Percentiles rank a stretch among this genome's conserved stretches.
Evolutionary conservation across 1,139 yeast species (phyloP).

Genomic region (Sugiyamaella castrensis): DNA sequence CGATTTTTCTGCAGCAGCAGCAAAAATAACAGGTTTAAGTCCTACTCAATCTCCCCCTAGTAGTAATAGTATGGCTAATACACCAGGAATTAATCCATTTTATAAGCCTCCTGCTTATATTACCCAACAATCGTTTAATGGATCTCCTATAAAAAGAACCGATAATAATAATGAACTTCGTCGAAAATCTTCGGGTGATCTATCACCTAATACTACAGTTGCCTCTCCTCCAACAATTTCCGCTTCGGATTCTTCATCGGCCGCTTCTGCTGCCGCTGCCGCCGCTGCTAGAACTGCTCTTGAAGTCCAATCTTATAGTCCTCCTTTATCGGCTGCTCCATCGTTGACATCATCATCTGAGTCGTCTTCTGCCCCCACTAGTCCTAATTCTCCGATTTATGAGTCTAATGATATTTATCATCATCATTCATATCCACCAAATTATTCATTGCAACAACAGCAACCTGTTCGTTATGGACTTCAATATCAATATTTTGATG

Average conservation of each 20-base stretch:
- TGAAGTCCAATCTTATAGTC: slow-evolving; percentile 20
- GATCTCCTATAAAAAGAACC: slow-evolving; percentile 1
- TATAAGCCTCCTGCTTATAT: slow-evolving; percentile 37
- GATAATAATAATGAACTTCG: neutral
- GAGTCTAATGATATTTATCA: slow-evolving; percentile 1
- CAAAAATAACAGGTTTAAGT: slow-evolving; percentile 4
- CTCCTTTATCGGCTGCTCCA: slow-evolving; percentile 20
- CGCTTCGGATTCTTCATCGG: slow-evolving; percentile 6
- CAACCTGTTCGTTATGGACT: slow-evolving; percentile 2
- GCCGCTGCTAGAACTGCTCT: slow-evolving; percentile 23
- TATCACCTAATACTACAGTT: slow-evolving; percentile 4
- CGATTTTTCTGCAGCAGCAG: slow-evolving; percentile 18
- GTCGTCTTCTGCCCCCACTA: slow-evolving; percentile 15
- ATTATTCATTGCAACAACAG: slow-evolving; percentile 4
- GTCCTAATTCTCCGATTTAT: slow-evolving; percentile 16
- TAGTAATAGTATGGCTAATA: slow-evolving; percentile 5
- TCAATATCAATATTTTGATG: slow-evolving; percentile 7
- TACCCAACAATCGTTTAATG: slow-evolving; percentile 6
- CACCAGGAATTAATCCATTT: slow-evolving; percentile 35
- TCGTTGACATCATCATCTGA: slow-evolving; percentile 15
- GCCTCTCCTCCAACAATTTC: slow-evolving; percentile 9
- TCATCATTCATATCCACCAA: neutral
- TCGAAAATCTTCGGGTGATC: neutral
- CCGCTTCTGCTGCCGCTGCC: slow-evolving; percentile 14
- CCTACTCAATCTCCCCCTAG: neutral